Percentiles rank a stretch among this genome's conserved stretches.
Conservation (phyloP, 441 rosid genomes). For the Bocquillonia castaneifolia region DNA sequence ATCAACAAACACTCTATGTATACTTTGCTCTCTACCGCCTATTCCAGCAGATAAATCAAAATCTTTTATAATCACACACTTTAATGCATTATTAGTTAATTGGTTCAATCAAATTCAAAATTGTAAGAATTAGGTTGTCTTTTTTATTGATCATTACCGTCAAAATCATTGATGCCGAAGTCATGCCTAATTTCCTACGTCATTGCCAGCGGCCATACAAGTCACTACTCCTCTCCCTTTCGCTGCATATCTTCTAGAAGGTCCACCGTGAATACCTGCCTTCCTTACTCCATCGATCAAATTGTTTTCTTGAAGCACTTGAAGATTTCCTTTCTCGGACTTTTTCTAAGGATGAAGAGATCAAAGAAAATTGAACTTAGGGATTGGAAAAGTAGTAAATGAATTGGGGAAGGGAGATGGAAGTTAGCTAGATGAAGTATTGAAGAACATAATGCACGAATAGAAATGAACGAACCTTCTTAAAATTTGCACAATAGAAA, state of each 20-base stretch:
- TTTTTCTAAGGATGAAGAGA: too few relatives aligned
- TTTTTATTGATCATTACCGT: too few relatives aligned
- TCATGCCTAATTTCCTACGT: slow-evolving; percentile 90
- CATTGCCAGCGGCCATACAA: slow-evolving; percentile 97
- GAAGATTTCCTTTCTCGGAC: too few relatives aligned
- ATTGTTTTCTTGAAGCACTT: too few relatives aligned
- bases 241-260: slow-evolving; percentile 83
- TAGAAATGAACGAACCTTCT: too few relatives aligned
- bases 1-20: slow-evolving; percentile 90
- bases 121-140: too few relatives aligned
- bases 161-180: slow-evolving; percentile 77
- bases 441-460: too few relatives aligned
- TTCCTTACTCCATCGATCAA: slow-evolving; percentile 77
- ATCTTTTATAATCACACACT: slow-evolving; percentile 37
- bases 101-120: background rate
- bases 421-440: too few relatives aligned
- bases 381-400: too few relatives aligned
- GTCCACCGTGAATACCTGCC: slow-evolving; percentile 87
- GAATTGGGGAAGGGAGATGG: too few relatives aligned
- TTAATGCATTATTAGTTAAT: background rate
- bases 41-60: slow-evolving; percentile 83
- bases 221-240: slow-evolving; percentile 88
- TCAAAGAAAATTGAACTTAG: too few relatives aligned
- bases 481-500: too few relatives aligned
- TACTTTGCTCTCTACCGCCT: slow-evolving; percentile 83